Base-by-base conservation (phyloP, 2,329 filamentous ascomycete genomes). In the Diaporthe longicolla region DNA sequence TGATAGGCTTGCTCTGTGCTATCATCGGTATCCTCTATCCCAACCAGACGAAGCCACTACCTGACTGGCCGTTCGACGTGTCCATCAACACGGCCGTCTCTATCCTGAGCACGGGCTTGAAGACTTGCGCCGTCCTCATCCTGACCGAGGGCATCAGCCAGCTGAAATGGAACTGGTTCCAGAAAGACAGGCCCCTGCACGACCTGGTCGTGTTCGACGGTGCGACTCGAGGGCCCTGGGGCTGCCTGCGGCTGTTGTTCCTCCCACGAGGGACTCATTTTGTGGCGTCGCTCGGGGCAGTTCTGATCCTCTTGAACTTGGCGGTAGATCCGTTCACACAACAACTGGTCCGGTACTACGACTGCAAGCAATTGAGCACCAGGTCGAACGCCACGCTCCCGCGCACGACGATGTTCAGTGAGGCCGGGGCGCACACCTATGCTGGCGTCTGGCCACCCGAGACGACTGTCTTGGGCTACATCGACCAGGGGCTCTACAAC, bases 1-100 rank as follows among this genome's bases (percentile, higher is more conserved):
- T 65, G 59, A 65, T 65, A 65, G 59, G 59, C 5, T 4, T 3
- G 3, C 40, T 65, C 59, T 65, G 26, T 9, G 59, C 59, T 19
- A 65, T 65, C 59, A 40, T 65, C 43, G 59, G 40, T 4, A 65
- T 65, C 11, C 59, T 65, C 26, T 65, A 65, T 21, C 59, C 59
- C 1, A 65, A 65, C 59, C 59, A 65, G 59, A 65, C 59, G 8
- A 65, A 65, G 32, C 40, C 59, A 65, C 35, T 65, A 17, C 59
- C 59, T 3, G 59, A 65, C 59, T 65, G 59, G 59, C 59, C 59
- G 7, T 65, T 65, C 59, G 59, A 65, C 40, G 43, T 65, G 9
- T 65, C 59, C 3, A 65, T 65, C 26, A 65, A 65, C 43, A 65
- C 59, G 26, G 59, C 59, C 26, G 59, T 65, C 59, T 65, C 59